phyloP scores from a whole-genome alignment of 805 yeast species.

The Myxozyma sirexii region DNA sequence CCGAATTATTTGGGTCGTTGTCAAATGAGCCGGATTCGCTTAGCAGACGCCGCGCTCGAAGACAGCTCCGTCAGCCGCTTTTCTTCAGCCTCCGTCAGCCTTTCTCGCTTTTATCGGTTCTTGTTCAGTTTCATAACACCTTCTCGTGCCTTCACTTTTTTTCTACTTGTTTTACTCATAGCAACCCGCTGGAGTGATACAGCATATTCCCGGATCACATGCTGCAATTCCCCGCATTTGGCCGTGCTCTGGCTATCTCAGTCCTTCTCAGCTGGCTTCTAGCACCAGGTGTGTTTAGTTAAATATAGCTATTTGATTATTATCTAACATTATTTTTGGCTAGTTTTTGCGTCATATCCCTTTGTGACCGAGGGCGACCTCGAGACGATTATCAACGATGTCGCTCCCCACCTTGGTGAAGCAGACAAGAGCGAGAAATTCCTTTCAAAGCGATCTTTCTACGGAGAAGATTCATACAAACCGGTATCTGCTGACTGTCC shows the following conservation, averaged over 20 bases:
- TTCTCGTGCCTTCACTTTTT: no score
- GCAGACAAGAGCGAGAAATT: not conserved
- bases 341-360: not conserved
- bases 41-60: no score
- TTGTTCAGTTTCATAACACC: no score
- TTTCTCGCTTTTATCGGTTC: no score
- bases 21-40: no score
- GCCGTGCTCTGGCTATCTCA: not conserved
- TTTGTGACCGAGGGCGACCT: constrained; percentile 2
- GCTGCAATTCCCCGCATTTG: not conserved
- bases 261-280: not conserved
- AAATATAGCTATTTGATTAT: no score
- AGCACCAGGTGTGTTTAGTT: not conserved
- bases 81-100: no score
- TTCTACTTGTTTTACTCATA: no score
- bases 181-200: no score
- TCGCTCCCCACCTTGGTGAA: not conserved
- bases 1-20: no score
- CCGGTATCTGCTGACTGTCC: constrained; percentile 15
- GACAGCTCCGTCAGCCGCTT: no score
- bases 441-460: not conserved
- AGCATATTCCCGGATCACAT: not conserved
- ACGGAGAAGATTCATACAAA: not conserved
- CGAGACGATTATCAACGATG: not conserved
- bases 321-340: not conserved